phyloP scores from a whole-genome alignment of 2,329 filamentous ascomycete genomes.

The Alternaria metachromatica region DNA sequence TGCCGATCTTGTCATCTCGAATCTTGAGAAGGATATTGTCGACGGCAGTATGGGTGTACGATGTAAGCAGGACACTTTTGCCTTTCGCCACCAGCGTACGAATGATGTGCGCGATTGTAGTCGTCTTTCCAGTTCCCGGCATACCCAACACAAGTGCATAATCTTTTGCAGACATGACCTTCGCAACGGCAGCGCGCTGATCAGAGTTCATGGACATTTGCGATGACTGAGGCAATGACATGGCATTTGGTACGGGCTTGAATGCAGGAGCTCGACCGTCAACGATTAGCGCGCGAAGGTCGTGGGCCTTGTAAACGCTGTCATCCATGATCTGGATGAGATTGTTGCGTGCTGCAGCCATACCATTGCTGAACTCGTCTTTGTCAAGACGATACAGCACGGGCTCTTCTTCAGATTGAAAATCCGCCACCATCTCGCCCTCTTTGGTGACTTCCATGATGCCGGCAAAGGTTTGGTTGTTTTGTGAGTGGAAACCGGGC shows the following conservation, averaged over 20 bases:
- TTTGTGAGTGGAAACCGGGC: slow-evolving; percentile 74
- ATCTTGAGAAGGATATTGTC: slow-evolving; percentile 98
- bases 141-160: slow-evolving; percentile 98
- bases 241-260: slow-evolving; percentile 68
- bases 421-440: slow-evolving; percentile 39
- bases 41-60: slow-evolving; percentile 96
- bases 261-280: slow-evolving; percentile 78
- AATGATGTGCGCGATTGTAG: slow-evolving; percentile 97
- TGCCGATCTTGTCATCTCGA: slow-evolving; percentile 74
- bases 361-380: slow-evolving; percentile 97
- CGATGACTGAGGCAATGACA: slow-evolving; percentile 60
- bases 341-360: slow-evolving; percentile 94
- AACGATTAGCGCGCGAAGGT: slow-evolving; percentile 81
- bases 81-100: slow-evolving; percentile 84
- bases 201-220: slow-evolving; percentile 81
- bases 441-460: slow-evolving; percentile 83
- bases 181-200: slow-evolving; percentile 84
- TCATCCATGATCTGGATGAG: slow-evolving; percentile 91
- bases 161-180: slow-evolving; percentile 94
- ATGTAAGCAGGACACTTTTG: slow-evolving; percentile 91
- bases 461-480: slow-evolving; percentile 86
- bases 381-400: slow-evolving; percentile 88
- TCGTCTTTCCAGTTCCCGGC: slow-evolving; percentile 98
- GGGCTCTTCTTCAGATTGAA: slow-evolving; percentile 58
- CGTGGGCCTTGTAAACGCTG: slow-evolving; percentile 70